phyloP scores from a whole-genome alignment of 495 filamentous ascomycete species.

The Xylaria flabelliformis region DNA sequence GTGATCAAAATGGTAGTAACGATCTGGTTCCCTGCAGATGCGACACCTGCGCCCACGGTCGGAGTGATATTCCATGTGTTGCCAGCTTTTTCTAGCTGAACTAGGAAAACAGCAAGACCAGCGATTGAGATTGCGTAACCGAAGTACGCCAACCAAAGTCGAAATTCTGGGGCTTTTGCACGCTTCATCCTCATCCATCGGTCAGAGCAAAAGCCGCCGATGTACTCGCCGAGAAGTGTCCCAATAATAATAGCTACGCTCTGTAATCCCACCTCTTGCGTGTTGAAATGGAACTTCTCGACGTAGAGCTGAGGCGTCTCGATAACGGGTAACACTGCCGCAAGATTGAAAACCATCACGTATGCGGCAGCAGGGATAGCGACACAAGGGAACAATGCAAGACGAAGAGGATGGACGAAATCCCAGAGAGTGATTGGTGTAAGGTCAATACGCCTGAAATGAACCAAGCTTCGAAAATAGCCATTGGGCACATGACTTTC shows the following conservation, averaged over 20 bases:
- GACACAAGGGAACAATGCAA: conserved; percentile 50
- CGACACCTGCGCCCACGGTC: conserved; percentile 57
- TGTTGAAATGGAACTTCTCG: conserved; percentile 58
- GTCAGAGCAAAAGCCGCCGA: conserved; percentile 57
- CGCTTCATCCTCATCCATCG: conserved; percentile 52
- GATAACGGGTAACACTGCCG: conserved; percentile 54
- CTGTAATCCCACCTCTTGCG: conserved; percentile 61
- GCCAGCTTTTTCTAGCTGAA: conserved; percentile 48
- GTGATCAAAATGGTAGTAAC: conserved; percentile 63
- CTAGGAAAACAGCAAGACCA: conserved; percentile 59
- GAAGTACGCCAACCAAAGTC: conserved; percentile 61
- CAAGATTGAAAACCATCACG: conserved; percentile 59
- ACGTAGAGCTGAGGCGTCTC: conserved; percentile 59
- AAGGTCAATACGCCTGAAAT: conserved; percentile 40
- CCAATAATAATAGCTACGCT: conserved; percentile 61
- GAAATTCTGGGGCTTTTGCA: conserved; percentile 38
- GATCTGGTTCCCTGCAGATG: conserved; percentile 60
- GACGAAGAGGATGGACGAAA: conserved; percentile 54
- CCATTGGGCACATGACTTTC: conserved; percentile 47
- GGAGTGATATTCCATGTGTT: conserved; percentile 55
- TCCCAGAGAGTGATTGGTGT: conserved; percentile 50
- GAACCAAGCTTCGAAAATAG: conserved; percentile 55
- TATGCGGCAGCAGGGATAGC: conserved; percentile 58
- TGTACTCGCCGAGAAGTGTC: conserved; percentile 60
- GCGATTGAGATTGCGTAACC: conserved; percentile 55